Evolutionary conservation across 306 rosid species (phyloP).

Genomic region (Begonia peltatifolia): DNA sequence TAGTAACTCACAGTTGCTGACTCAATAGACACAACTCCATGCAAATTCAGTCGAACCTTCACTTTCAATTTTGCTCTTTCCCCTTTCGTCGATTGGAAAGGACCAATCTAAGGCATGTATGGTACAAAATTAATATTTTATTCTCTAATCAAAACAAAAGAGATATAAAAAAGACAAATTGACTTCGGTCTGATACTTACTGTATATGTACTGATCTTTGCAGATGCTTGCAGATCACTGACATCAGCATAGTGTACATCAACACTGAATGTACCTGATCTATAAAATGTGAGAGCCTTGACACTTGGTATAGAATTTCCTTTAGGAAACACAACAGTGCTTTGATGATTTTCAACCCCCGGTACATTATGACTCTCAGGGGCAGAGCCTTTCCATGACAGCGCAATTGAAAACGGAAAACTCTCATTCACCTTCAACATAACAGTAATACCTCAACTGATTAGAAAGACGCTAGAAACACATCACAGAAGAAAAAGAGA

Average conservation of each 20-base stretch:
- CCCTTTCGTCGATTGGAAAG: slow-evolving; percentile 43
- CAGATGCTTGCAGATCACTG: slow-evolving; percentile 41
- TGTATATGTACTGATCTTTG: slow-evolving; percentile 65
- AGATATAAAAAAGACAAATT: too few species aligned
- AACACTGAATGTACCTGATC: slow-evolving; percentile 57
- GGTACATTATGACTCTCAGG: slow-evolving; percentile 47
- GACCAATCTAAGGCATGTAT: slow-evolving; percentile 58
- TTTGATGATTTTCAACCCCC: slow-evolving; percentile 37
- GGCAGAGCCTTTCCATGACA: slow-evolving; percentile 74
- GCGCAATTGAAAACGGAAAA: slow-evolving; percentile 60
- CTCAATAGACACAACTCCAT: slow-evolving; percentile 67
- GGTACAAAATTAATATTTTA: too few species aligned
- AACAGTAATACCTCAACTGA: not conserved
- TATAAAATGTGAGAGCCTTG: slow-evolving; percentile 60
- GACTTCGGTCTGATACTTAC: slow-evolving; percentile 22
- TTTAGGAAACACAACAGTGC: slow-evolving; percentile 59
- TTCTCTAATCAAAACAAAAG: too few species aligned
- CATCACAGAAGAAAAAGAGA: too few species aligned
- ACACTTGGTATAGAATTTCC: slow-evolving; percentile 70
- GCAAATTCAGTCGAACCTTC: slow-evolving; percentile 59
- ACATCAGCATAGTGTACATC: slow-evolving; percentile 58
- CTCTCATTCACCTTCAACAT: slow-evolving; percentile 60
- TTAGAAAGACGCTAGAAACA: too few species aligned
- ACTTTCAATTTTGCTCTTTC: slow-evolving; percentile 66
- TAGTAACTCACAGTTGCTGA: slow-evolving; percentile 58